phyloP scores from a whole-genome alignment of 1,284 basidiomycete genomes.

The Microstroma glucosiphilum region DNA sequence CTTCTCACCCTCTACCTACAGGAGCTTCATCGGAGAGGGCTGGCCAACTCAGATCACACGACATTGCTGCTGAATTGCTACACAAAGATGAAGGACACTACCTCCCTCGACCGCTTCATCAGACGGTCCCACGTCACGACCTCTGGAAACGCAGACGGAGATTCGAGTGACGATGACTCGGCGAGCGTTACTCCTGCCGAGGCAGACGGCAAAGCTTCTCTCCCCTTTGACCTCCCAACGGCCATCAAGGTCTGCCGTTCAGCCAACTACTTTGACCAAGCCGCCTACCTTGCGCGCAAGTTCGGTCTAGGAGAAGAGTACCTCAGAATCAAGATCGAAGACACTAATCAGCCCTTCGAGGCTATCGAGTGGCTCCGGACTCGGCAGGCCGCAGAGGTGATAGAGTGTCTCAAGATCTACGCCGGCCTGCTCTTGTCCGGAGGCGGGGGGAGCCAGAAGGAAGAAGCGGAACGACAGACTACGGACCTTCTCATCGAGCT shows the following conservation, averaged over 20 bases:
- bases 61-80: slow-evolving; percentile 73
- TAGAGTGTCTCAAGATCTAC: slow-evolving; percentile 67
- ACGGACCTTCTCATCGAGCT: slow-evolving; percentile 86
- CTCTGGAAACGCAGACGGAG: slow-evolving; percentile 10
- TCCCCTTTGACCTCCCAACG: slow-evolving; percentile 93
- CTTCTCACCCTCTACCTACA: slow-evolving; percentile 92
- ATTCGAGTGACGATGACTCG: slow-evolving; percentile 5
- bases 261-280: slow-evolving; percentile 91
- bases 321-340: slow-evolving; percentile 87
- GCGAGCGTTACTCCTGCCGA: slow-evolving; percentile 9
- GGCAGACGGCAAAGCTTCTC: slow-evolving; percentile 53
- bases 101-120: slow-evolving; percentile 83
- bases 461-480: slow-evolving; percentile 74
- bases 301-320: slow-evolving; percentile 89
- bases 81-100: slow-evolving; percentile 87
- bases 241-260: slow-evolving; percentile 93
- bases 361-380: slow-evolving; percentile 4
- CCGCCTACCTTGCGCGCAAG: slow-evolving; percentile 84
- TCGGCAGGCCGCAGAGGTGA: slow-evolving; percentile 68
- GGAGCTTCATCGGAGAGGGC: slow-evolving; percentile 78
- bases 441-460: slow-evolving; percentile 23
- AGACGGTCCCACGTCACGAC: slow-evolving; percentile 52
- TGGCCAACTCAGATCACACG: slow-evolving; percentile 93
- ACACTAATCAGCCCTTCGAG: slow-evolving; percentile 56
- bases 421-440: slow-evolving; percentile 57